Base-by-base conservation (phyloP, 805 yeast genomes). In the Pichia heedii region DNA sequence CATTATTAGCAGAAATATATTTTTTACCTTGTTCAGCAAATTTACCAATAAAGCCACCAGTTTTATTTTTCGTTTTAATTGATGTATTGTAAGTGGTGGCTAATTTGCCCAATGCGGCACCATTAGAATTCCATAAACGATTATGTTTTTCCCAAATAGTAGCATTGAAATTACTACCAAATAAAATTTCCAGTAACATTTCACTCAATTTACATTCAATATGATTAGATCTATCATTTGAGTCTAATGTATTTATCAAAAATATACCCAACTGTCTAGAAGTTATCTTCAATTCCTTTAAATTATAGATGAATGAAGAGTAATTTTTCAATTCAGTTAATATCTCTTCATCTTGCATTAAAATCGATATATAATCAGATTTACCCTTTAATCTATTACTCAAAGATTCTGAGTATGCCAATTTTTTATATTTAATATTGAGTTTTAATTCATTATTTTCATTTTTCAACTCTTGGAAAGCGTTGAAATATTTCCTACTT, bases 241-340 rank as follows among this genome's bases (percentile, higher is more conserved):
- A 69, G 47, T 73, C 75, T 47, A 73, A 68, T 0, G 78, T 71
- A 47, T 71, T 74, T 9, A 71, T 65, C 41, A 77, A 48, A 45
- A 74, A 71, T 0, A 69, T 69, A 9, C 81, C 81, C 27, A 68
- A 54, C 51, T 76, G 81, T 48, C 70, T 68, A 4, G 74, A 76
- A 9, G 66, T 57, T 37, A 60, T 69, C 1, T 59, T 50, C 22
- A 58, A 49, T 22, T 62, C 54, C n/a, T 47, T 51, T 33, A 60
- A 48, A 50, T 70, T 76, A 46, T 56, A 67, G 43, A 71, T 69
- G 37, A 66, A 61, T 0, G 77, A 76, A 10, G 75, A 76, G 52
- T 62, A 70, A 33, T 68, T 70, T 22, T 66, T 55, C 37, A 76
- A 58, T 4, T 67, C 47, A 5, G 53, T 56, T 15, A 50, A 33